Evolutionary conservation across 495 filamentous ascomycete species (phyloP).

Genomic region (Penicillium angulare): DNA sequence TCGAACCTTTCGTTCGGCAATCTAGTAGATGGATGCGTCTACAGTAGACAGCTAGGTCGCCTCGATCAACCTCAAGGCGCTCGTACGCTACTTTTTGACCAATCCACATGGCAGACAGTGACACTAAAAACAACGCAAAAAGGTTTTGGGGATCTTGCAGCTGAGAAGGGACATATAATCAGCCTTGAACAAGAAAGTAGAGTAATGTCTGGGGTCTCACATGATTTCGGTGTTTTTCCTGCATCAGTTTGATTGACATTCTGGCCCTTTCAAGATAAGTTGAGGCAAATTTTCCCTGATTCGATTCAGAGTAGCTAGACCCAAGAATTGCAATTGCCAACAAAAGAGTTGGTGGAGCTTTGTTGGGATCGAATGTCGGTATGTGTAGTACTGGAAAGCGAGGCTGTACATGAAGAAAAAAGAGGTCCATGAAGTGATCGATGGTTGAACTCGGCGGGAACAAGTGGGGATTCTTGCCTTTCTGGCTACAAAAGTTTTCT

Average conservation of each 20-base stretch:
- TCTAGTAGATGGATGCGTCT: conserved; percentile 21
- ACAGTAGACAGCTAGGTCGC: conserved; percentile 20
- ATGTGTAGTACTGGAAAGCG: conserved; percentile 27
- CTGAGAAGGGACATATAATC: conserved; percentile 1
- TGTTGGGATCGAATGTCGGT: conserved; percentile 20
- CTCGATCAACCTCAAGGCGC: conserved; percentile 22
- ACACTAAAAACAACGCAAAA: conserved; percentile 23
- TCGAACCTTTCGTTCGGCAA: conserved; percentile 14
- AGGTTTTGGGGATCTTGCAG: conserved; percentile 19
- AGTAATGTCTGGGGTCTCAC: neutral
- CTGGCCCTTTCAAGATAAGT: conserved; percentile 19
- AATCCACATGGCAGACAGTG: conserved; percentile 23
- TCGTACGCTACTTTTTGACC: conserved; percentile 24
- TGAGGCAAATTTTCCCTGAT: conserved; percentile 19
- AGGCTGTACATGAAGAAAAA: conserved; percentile 23
- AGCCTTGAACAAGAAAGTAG: conserved; percentile 1
- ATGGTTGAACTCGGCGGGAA: conserved; percentile 11
- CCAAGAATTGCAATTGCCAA: conserved; percentile 26
- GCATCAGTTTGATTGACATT: conserved; percentile 12
- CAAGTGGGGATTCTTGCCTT: neutral
- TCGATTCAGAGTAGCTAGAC: conserved; percentile 17
- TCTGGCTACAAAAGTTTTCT: neutral
- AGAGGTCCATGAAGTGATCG: conserved; percentile 22
- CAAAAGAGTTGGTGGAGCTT: conserved; percentile 14
- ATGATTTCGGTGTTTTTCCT: neutral